phyloP scores from a whole-genome alignment of 1,284 basidiomycete species.

The Peniophora sp. region DNA sequence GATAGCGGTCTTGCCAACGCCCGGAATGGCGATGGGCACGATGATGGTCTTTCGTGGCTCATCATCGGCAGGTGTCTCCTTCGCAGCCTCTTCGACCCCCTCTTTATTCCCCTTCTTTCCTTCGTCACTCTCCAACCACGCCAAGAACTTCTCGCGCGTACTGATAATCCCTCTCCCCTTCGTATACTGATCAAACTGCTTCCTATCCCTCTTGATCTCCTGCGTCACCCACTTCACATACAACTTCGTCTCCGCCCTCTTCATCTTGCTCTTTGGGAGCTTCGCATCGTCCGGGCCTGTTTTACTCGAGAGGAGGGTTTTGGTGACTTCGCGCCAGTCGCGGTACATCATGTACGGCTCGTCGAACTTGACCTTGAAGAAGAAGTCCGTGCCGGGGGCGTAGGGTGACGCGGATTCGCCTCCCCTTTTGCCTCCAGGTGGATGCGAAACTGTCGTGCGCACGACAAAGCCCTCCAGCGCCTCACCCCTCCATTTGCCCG shows the following conservation, averaged over 20 bases:
- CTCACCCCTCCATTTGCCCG: constrained; percentile 78
- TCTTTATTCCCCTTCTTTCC: constrained; percentile 28
- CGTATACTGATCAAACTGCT: constrained; percentile 57
- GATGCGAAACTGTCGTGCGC: constrained; percentile 56
- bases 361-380: constrained; percentile 99
- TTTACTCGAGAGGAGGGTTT: constrained; percentile 50
- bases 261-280: constrained; percentile 57
- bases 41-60: constrained; percentile 55
- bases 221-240: constrained; percentile 67
- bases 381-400: constrained; percentile 76
- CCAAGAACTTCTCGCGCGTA: constrained; percentile 74
- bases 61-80: constrained; percentile 12
- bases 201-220: constrained; percentile 59
- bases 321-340: constrained; percentile 94
- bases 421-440: constrained; percentile 25
- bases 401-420: constrained; percentile 52
- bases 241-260: constrained; percentile 54
- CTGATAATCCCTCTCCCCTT: constrained; percentile 81
- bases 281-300: constrained; percentile 21
- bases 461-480: constrained; percentile 97
- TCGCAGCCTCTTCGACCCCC: constrained; percentile 23
- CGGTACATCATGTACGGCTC: constrained; percentile 99
- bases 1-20: constrained; percentile 90
- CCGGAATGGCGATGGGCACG: constrained; percentile 86
- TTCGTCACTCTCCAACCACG: constrained; percentile 51